These are phyloP conservation scores for Fusarium albosuccineum DNA, from an alignment of 2,329 filamentous ascomycete genomes.

Conservation along the genomic window DNA sequence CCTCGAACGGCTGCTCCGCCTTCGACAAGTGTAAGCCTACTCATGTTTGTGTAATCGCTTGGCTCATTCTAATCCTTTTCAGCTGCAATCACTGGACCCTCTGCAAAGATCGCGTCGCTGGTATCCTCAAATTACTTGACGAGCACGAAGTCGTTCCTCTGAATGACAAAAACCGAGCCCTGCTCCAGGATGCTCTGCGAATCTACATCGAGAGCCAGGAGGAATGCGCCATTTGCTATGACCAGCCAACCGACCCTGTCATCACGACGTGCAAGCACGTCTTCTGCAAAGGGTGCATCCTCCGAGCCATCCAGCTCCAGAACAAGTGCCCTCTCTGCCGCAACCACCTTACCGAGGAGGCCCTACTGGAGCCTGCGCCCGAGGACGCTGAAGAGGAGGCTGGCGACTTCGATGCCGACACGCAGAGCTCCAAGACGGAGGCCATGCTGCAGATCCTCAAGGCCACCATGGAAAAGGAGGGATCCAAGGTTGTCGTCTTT, in stretches of 20 bases:
- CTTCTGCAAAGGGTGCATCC: conserved; percentile 82
- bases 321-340: conserved; percentile 89
- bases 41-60: too few relatives aligned
- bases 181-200: conserved; percentile 81
- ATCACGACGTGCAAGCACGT: conserved; percentile 89
- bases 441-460: conserved; percentile 80
- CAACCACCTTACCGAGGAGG: conserved; percentile 70
- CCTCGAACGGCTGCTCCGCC: conserved; percentile 83
- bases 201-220: conserved; percentile 84
- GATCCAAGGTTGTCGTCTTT: conserved; percentile 80
- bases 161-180: conserved; percentile 77
- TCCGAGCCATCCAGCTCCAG: conserved; percentile 79
- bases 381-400: conserved; percentile 61
- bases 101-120: conserved; percentile 78
- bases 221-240: conserved; percentile 86
- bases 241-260: conserved; percentile 77
- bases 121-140: conserved; percentile 78
- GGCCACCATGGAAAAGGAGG: conserved; percentile 73
- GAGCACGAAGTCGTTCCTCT: conserved; percentile 76
- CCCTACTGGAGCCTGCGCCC: conserved; percentile 74
- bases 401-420: conserved; percentile 69
- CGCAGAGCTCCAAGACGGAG: conserved; percentile 85
- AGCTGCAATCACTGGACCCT: conserved; percentile 90
- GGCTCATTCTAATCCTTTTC: not conserved
- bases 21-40: conserved; percentile 75